These are phyloP conservation scores for Fistulinella prunicolor DNA, from an alignment of 768 basidiomycete genomes.

Conservation along the genomic window DNA sequence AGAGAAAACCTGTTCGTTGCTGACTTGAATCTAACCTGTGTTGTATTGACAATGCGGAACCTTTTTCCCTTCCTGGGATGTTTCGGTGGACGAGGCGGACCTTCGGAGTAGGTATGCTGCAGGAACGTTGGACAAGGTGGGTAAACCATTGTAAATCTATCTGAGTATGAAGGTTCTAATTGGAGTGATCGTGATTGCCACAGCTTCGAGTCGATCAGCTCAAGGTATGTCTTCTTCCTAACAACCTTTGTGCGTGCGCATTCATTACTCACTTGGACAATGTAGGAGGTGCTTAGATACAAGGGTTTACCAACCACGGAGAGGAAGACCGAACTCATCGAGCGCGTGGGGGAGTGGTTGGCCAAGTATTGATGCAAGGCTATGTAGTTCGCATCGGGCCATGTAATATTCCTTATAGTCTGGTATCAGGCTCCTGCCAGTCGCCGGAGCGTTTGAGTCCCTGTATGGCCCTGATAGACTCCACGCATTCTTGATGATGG, in stretches of 20 bases:
- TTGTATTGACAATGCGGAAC: not conserved
- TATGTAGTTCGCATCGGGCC: too few species aligned
- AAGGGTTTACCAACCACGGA: conserved; percentile 62
- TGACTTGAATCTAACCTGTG: not conserved
- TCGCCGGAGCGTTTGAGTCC: too few species aligned
- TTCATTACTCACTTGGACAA: not conserved
- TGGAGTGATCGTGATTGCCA: conserved; percentile 3
- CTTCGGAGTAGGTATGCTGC: conserved; percentile 62
- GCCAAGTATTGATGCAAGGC: conserved; percentile 34
- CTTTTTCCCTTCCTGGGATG: conserved; percentile 43
- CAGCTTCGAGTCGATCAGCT: conserved; percentile 78
- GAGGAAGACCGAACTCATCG: conserved; percentile 69
- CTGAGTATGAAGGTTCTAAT: conserved; percentile 2
- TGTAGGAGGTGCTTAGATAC: conserved; percentile 68
- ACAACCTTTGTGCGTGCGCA: too few species aligned
- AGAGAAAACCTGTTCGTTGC: conserved; percentile 71
- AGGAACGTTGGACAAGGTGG: conserved; percentile 66
- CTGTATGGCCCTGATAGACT: too few species aligned
- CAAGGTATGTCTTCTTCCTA: conserved; percentile 47
- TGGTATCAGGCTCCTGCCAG: too few species aligned
- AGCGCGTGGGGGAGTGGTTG: conserved; percentile 65
- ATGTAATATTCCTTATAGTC: too few species aligned
- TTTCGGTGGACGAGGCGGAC: conserved; percentile 67
- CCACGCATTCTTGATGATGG: too few species aligned
- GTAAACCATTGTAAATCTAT: conserved; percentile 9